phyloP scores from a whole-genome alignment of 371 early-diverging fungal species.

The Coemansia sp. region DNA sequence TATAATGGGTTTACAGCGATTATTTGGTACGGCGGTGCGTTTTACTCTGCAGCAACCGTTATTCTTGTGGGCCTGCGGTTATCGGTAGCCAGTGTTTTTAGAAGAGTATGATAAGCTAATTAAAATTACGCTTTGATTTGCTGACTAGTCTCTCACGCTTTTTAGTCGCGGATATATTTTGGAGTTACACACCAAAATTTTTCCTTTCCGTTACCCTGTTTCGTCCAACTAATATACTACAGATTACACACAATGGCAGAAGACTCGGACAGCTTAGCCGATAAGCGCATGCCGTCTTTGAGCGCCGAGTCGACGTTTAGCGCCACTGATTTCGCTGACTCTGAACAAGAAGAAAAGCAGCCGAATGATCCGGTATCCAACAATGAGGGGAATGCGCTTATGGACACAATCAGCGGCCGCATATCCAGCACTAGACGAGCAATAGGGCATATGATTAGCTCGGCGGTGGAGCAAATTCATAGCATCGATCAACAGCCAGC shows the following conservation, averaged over 20 bases:
- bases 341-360: neutral
- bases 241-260: neutral
- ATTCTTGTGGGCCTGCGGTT: neutral
- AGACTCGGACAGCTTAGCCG: neutral
- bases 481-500: slow-evolving; percentile 21
- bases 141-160: neutral
- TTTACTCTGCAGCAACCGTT: neutral
- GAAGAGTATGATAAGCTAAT: neutral
- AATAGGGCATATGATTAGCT: slow-evolving; percentile 16
- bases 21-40: neutral
- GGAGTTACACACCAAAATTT: neutral
- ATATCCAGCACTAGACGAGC: slow-evolving; percentile 6
- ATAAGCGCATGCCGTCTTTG: neutral
- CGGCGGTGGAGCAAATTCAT: slow-evolving; percentile 33
- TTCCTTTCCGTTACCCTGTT: neutral
- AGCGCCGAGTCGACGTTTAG: neutral
- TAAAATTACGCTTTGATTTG: neutral
- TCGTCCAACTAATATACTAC: neutral
- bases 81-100: neutral
- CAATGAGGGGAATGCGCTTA: neutral
- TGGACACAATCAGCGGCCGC: slow-evolving; percentile 7
- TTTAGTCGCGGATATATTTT: neutral
- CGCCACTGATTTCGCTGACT: neutral
- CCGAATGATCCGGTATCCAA: neutral
- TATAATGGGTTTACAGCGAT: neutral